Evolutionary conservation across 179 eudicot genomes (phyloP).

Genomic region (Spergularia azorica): DNA sequence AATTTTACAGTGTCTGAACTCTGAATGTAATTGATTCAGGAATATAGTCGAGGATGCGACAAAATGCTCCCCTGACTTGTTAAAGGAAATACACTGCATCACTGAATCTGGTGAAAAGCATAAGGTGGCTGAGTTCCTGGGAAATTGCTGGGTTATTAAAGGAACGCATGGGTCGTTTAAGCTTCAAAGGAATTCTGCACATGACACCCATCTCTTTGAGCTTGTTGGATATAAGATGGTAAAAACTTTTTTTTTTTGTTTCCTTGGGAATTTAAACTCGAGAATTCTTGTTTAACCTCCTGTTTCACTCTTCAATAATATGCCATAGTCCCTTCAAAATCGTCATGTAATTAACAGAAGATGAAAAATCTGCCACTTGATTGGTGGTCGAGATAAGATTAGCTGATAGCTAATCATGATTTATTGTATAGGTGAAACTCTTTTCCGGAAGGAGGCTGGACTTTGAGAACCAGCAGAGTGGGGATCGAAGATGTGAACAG

Average conservation of each 20-base stretch:
- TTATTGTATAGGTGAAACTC: conserved; percentile 60
- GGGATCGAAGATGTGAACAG: conserved; percentile 42
- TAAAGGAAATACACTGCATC: conserved; percentile 57
- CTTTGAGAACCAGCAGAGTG: conserved; percentile 52
- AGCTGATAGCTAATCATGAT: not conserved
- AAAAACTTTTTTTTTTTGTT: conserved; percentile 24
- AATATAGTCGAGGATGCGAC: conserved; percentile 40
- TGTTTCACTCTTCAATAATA: not conserved
- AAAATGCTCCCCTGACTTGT: conserved; percentile 29
- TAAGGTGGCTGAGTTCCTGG: conserved; percentile 56
- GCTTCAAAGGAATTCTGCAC: conserved; percentile 39
- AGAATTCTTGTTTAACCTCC: not conserved
- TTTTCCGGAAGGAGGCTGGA: conserved; percentile 74
- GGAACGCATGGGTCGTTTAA: conserved; percentile 55
- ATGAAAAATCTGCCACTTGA: not conserved
- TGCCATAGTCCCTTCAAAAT: not conserved
- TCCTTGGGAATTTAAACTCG: not conserved
- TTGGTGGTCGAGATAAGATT: conserved; percentile 1
- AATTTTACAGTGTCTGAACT: not conserved
- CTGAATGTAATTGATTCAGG: conserved; percentile 34
- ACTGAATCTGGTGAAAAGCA: conserved; percentile 56
- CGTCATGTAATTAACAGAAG: not conserved
- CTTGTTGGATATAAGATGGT: conserved; percentile 68
- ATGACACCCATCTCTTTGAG: conserved; percentile 60
- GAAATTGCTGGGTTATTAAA: conserved; percentile 58